These are phyloP conservation scores for Schizochytrium sp. DNA, from an alignment of 108 stramenopile species.

Conservation along the genomic window DNA sequence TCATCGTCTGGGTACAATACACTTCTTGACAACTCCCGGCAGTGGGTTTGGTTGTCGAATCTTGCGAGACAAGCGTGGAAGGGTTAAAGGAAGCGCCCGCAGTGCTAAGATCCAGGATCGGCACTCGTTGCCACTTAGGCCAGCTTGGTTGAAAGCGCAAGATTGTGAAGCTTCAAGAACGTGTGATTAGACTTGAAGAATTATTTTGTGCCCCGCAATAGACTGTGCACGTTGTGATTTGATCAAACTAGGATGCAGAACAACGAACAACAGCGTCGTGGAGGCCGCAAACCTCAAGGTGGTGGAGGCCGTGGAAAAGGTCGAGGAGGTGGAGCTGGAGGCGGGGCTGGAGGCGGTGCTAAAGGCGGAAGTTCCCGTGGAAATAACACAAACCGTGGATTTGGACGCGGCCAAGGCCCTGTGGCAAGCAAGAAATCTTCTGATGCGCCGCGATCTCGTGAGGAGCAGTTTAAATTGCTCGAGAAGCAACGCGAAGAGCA, in stretches of 20 bases:
- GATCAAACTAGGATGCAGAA: slow-evolving; percentile 3
- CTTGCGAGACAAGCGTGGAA: too few relatives aligned
- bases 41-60: too few relatives aligned
- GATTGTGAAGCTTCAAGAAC: too few relatives aligned
- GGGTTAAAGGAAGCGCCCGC: too few relatives aligned
- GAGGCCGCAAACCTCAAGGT: slow-evolving; percentile 10
- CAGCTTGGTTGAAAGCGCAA: too few relatives aligned
- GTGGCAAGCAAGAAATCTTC: not conserved
- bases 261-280: not conserved
- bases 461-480: not conserved
- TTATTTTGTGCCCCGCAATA: too few relatives aligned
- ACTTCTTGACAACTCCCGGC: too few relatives aligned
- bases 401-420: not conserved
- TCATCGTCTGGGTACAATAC: not conserved
- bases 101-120: too few relatives aligned
- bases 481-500: slow-evolving; percentile 37
- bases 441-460: slow-evolving; percentile 3
- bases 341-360: not conserved
- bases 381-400: not conserved
- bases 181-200: too few relatives aligned
- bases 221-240: too few relatives aligned
- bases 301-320: not conserved
- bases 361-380: not conserved
- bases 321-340: not conserved
- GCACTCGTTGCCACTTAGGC: too few relatives aligned